These are phyloP conservation scores for Secale cereale DNA, from an alignment of 176 grass and related monocot genomes.

Conservation along the genomic window DNA sequence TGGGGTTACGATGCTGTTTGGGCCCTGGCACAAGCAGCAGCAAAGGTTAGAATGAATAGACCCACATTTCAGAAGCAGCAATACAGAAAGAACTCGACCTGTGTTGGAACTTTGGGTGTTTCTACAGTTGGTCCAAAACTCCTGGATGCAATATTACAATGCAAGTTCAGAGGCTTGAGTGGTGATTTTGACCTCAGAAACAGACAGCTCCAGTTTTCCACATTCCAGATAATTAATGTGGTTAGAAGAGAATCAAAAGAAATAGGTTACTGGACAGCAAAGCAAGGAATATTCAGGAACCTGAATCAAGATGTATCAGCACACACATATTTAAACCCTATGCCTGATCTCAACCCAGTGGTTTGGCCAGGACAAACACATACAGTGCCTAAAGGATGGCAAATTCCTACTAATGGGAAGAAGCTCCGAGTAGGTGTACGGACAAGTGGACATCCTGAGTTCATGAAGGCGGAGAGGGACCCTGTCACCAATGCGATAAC, in stretches of 20 bases:
- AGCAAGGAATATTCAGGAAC: constrained; percentile 21
- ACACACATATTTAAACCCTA: constrained; percentile 6
- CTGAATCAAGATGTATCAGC: constrained; percentile 5
- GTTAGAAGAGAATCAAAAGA: background rate
- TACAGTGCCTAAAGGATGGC: constrained; percentile 48
- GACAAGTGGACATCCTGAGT: constrained; percentile 24
- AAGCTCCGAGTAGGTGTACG: constrained; percentile 46
- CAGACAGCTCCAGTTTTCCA: constrained; percentile 25
- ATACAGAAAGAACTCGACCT: background rate
- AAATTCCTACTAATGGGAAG: constrained; percentile 25
- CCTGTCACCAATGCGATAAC: constrained; percentile 17
- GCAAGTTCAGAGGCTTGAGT: constrained; percentile 34
- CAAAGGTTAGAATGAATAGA: constrained; percentile 1
- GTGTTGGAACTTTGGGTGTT: constrained; percentile 19
- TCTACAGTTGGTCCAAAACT: constrained; percentile 36
- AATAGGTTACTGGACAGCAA: constrained; percentile 57
- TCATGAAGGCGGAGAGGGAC: constrained; percentile 42
- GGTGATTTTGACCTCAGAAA: constrained; percentile 45
- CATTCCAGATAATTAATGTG: constrained; percentile 67
- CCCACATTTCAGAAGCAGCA: background rate
- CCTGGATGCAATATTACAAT: constrained; percentile 22
- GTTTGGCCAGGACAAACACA: constrained; percentile 44
- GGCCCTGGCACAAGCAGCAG: constrained; percentile 54
- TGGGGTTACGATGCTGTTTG: constrained; percentile 60
- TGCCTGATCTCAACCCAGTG: constrained; percentile 13